These are phyloP conservation scores for Aspergillus sclerotialis DNA, from an alignment of 2,329 filamentous ascomycete species.

Conservation along the genomic window DNA sequence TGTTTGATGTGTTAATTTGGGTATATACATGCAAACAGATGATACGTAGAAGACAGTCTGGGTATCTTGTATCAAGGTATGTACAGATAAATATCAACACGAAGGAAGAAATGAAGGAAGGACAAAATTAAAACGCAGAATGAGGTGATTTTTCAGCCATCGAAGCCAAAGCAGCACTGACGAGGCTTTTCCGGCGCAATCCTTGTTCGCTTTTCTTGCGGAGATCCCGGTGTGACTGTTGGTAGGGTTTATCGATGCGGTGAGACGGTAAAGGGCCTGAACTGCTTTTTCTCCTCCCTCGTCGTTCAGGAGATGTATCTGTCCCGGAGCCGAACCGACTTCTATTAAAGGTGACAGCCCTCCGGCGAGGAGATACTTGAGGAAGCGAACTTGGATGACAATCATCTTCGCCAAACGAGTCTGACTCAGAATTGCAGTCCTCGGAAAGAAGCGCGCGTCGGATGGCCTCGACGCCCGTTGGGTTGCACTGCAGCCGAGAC, in stretches of 20 bases:
- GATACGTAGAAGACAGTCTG: slow-evolving; percentile 1
- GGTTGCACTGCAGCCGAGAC: slow-evolving; percentile 33
- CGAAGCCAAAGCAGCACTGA: slow-evolving; percentile 32
- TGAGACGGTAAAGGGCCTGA: slow-evolving; percentile 16
- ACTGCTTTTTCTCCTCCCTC: slow-evolving; percentile 22
- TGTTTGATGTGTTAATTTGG: neutral
- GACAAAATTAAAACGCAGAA: slow-evolving; percentile 4
- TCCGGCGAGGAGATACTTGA: slow-evolving; percentile 23
- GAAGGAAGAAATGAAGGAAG: slow-evolving; percentile 5
- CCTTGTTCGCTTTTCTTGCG: slow-evolving; percentile 31
- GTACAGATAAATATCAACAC: slow-evolving; percentile 3
- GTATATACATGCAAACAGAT: slow-evolving; percentile 1
- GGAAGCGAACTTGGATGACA: slow-evolving; percentile 34
- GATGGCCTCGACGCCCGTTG: slow-evolving; percentile 29
- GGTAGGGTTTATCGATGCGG: slow-evolving; percentile 29
- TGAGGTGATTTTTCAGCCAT: slow-evolving; percentile 18
- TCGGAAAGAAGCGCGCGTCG: slow-evolving; percentile 26
- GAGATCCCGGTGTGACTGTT: slow-evolving; percentile 15
- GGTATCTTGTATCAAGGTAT: neutral
- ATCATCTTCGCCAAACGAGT: slow-evolving; percentile 19
- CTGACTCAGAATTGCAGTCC: slow-evolving; percentile 13
- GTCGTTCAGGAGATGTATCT: neutral
- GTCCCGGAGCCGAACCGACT: slow-evolving; percentile 21
- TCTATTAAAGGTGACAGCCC: slow-evolving; percentile 21
- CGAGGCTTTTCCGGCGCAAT: slow-evolving; percentile 29